phyloP scores from a whole-genome alignment of 305 asterid species.

The Fraxinus xanthoxyloides region DNA sequence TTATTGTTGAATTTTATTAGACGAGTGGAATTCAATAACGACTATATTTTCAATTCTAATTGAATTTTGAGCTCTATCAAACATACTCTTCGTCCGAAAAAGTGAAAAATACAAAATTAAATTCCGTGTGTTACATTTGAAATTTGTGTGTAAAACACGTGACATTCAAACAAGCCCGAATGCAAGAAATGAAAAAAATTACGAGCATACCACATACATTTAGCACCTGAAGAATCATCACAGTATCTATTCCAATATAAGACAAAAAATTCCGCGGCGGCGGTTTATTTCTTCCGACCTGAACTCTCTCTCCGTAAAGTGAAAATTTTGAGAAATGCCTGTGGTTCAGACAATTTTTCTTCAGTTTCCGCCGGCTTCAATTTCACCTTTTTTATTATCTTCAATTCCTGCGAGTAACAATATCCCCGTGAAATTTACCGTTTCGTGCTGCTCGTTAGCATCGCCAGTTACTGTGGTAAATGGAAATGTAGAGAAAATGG shows the following conservation, averaged over 20 bases:
- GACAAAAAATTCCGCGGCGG: background rate
- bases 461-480: constrained; percentile 29
- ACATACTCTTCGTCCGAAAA: no score
- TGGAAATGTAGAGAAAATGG: constrained; percentile 33
- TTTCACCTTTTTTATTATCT: background rate
- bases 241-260: background rate
- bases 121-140: background rate
- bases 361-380: background rate
- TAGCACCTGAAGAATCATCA: background rate
- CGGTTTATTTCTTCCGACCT: background rate
- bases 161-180: background rate
- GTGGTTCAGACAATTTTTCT: background rate
- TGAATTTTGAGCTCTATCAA: no score
- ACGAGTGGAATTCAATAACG: no score
- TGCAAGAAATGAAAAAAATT: background rate
- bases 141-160: background rate
- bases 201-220: background rate
- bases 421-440: constrained; percentile 26
- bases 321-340: background rate
- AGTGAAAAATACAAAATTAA: no score
- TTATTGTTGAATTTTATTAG: no score
- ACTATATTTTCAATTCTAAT: no score
- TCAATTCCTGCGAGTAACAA: background rate
- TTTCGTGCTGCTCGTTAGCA: constrained; percentile 31
- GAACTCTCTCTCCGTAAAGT: background rate